phyloP scores from a whole-genome alignment of 352 stramenopile genomes.

The Phytophthora citrophthora region DNA sequence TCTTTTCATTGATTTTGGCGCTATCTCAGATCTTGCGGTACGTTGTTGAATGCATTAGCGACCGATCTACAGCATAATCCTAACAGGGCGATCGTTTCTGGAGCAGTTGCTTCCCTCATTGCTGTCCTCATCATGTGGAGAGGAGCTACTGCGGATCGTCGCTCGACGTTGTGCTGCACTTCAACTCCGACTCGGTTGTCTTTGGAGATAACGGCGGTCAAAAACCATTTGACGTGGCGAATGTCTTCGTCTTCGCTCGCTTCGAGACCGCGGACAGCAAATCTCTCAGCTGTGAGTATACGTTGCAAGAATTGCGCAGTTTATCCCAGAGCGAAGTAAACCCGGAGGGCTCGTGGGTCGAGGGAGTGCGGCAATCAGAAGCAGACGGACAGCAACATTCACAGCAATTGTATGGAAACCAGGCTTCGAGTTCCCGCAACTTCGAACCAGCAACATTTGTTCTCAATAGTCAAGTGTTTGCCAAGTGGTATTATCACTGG shows the following conservation, averaged over 20 bases:
- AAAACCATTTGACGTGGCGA: conserved; percentile 30
- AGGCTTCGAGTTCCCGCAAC: conserved; percentile 3
- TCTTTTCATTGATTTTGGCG: too few species aligned
- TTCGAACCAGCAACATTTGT: conserved; percentile 27
- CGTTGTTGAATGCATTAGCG: not conserved
- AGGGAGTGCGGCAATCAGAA: conserved; percentile 35
- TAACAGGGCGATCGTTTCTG: conserved; percentile 1
- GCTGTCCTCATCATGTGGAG: conserved; percentile 65
- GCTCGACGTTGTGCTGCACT: conserved; percentile 45
- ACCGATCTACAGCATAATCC: not conserved
- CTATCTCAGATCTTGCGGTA: conserved; percentile 30
- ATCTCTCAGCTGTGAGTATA: conserved; percentile 5
- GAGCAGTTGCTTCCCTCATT: conserved; percentile 72
- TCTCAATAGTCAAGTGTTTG: conserved; percentile 53
- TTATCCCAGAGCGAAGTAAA: conserved; percentile 61
- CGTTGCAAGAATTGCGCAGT: conserved; percentile 26
- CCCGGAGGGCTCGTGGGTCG: conserved; percentile 67
- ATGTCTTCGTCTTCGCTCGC: conserved; percentile 37
- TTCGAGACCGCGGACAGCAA: conserved; percentile 44
- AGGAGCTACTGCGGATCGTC: conserved; percentile 72
- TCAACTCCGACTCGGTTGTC: conserved; percentile 9
- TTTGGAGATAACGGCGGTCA: not conserved
- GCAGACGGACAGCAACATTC: conserved; percentile 4
- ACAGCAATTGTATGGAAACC: conserved; percentile 26
- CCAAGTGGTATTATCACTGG: conserved; percentile 77